Evolutionary conservation across 768 basidiomycete genomes (phyloP).

Genomic region (Daedaleopsis sinensis): DNA sequence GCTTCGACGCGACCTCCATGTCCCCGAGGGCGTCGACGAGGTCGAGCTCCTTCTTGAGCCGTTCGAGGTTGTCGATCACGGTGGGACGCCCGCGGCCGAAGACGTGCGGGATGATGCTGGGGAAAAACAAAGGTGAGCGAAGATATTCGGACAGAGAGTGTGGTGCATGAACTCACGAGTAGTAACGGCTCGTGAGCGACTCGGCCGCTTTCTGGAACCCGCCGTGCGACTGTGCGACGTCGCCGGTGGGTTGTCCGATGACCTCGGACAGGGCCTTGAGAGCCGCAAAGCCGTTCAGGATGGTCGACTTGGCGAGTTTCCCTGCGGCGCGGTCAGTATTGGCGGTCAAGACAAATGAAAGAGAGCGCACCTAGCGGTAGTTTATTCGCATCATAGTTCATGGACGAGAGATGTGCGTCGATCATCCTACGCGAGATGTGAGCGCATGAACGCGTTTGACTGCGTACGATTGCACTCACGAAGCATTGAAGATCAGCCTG

Average conservation of each 20-base stretch:
- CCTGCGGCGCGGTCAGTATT: constrained; percentile 32
- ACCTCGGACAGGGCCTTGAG: constrained; percentile 55
- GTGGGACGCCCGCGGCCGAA: constrained; percentile 54
- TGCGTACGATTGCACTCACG: constrained; percentile 31
- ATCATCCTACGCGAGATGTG: constrained; percentile 43
- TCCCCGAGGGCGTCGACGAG: constrained; percentile 66
- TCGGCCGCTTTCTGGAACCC: constrained; percentile 44
- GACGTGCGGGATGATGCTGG: constrained; percentile 60
- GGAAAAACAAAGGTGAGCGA: background rate
- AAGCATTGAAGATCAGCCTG: constrained; percentile 54
- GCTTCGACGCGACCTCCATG: constrained; percentile 65
- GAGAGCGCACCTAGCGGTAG: constrained; percentile 52
- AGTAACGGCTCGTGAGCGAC: constrained; percentile 53
- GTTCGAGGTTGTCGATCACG: constrained; percentile 40
- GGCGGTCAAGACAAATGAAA: background rate
- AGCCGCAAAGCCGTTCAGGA: constrained; percentile 59
- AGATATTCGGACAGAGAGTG: background rate
- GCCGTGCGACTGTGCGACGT: constrained; percentile 40
- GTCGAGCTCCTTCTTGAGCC: constrained; percentile 59
- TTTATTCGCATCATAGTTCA: constrained; percentile 71
- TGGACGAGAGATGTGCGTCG: constrained; percentile 55
- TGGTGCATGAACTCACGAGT: constrained; percentile 46
- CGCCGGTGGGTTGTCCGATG: constrained; percentile 47
- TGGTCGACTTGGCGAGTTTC: constrained; percentile 62
- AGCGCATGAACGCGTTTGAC: background rate